Conservation (phyloP, 2,329 filamentous ascomycete species). For the Hawksworthiomyces lignivorus region DNA sequence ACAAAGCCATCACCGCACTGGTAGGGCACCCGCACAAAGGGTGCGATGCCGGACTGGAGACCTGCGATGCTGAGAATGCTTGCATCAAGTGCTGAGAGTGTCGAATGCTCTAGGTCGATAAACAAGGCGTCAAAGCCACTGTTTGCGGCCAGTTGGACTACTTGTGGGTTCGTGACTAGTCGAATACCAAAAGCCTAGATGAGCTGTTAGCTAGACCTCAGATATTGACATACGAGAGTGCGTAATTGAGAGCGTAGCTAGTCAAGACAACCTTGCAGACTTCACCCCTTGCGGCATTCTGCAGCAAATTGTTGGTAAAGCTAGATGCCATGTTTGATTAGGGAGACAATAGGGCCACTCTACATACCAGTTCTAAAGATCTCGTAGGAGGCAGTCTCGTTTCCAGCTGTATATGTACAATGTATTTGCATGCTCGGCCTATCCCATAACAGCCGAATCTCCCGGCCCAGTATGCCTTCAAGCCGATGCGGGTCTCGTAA, state of each 20-base stretch:
- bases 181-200: slow-evolving; percentile 22
- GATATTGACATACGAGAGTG: not conserved
- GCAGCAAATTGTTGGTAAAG: not conserved
- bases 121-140: slow-evolving; percentile 29
- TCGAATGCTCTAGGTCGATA: slow-evolving; percentile 31
- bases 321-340: not conserved
- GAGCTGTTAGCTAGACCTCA: too few relatives aligned
- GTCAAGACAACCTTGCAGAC: slow-evolving; percentile 2
- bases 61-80: slow-evolving; percentile 22
- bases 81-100: slow-evolving; percentile 23
- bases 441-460: too few relatives aligned
- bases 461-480: too few relatives aligned
- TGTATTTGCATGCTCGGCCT: too few relatives aligned
- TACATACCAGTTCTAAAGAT: not conserved
- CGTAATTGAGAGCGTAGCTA: too few relatives aligned
- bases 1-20: slow-evolving; percentile 27
- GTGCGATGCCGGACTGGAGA: slow-evolving; percentile 21
- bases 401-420: not conserved
- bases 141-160: slow-evolving; percentile 26
- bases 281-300: not conserved
- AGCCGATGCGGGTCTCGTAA: too few relatives aligned
- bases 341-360: too few relatives aligned
- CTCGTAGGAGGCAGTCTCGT: too few relatives aligned
- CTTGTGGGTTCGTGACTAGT: slow-evolving; percentile 19
- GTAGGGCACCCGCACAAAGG: slow-evolving; percentile 25